Evolutionary conservation across 2,329 filamentous ascomycete genomes (phyloP).

Genomic region (Calonectria multiphialidica): DNA sequence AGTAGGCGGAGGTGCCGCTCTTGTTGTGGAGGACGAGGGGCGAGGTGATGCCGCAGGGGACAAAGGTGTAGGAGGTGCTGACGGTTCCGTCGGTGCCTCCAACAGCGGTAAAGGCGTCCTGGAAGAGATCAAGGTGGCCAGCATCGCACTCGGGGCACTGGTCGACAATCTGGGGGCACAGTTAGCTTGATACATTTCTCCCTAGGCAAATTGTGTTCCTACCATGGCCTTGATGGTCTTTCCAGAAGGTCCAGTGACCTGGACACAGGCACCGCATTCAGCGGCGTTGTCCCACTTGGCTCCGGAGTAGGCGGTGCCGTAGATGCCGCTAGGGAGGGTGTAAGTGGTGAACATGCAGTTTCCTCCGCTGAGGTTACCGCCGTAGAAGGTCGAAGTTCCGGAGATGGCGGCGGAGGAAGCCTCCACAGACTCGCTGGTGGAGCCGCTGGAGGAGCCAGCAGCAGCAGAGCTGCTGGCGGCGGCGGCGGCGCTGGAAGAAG

Average conservation of each 20-base stretch:
- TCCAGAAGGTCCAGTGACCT: conserved; percentile 68
- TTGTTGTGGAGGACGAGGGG: conserved; percentile 59
- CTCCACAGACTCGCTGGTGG: conserved; percentile 7
- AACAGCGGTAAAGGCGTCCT: conserved; percentile 54
- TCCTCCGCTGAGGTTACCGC: conserved; percentile 68
- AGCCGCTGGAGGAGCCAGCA: conserved; percentile 16
- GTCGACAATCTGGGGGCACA: conserved; percentile 54
- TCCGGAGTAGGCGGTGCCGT: conserved; percentile 72
- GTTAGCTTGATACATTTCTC: conserved; percentile 1
- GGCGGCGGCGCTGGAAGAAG: not conserved
- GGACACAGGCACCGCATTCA: conserved; percentile 72
- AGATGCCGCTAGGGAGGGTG: conserved; percentile 68
- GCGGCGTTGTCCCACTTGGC: conserved; percentile 67
- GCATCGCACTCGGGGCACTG: conserved; percentile 56
- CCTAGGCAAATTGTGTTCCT: conserved; percentile 32
- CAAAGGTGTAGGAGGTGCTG: conserved; percentile 50
- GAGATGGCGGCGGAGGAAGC: conserved; percentile 27
- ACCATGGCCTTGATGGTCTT: conserved; percentile 73
- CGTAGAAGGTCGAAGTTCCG: conserved; percentile 60
- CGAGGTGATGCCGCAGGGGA: conserved; percentile 55
- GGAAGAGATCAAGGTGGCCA: conserved; percentile 59
- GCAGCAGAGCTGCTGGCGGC: conserved; percentile 29
- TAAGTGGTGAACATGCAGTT: conserved; percentile 74
- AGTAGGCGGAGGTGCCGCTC: conserved; percentile 56
- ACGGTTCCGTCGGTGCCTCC: conserved; percentile 52